A percentile compares a stretch with the other conserved stretches of the same genome.
Evolutionary conservation across 176 grass and related monocot genomes (phyloP).

Genomic region (Ananas comosus): DNA sequence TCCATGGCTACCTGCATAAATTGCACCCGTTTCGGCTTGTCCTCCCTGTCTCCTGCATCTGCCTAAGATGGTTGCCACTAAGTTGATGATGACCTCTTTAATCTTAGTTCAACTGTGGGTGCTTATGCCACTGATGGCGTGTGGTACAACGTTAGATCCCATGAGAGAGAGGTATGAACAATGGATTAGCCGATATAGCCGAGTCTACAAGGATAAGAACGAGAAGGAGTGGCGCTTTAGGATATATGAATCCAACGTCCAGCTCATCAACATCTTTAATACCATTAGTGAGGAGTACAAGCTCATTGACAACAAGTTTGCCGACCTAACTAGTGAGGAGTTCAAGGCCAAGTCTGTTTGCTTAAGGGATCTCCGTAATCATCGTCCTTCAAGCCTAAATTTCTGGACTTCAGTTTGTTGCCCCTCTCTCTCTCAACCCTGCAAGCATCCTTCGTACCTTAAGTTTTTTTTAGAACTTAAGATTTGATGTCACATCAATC

Average conservation of each 20-base stretch:
- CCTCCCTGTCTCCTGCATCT: no score
- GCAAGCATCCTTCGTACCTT: no score
- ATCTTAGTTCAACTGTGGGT: not conserved
- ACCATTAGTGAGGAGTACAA: conserved; percentile 21
- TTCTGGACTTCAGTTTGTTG: no score
- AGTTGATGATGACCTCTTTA: not conserved
- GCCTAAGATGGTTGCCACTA: conserved; percentile 3
- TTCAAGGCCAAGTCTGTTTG: conserved; percentile 7
- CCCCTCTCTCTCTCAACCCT: no score
- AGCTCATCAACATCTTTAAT: conserved; percentile 23
- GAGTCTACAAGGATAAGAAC: conserved; percentile 15
- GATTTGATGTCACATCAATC: no score
- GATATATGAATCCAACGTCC: conserved; percentile 22
- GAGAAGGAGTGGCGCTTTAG: conserved; percentile 18
- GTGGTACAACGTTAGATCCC: conserved; percentile 2
- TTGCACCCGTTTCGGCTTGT: no score
- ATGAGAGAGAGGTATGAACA: conserved; percentile 22
- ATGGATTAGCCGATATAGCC: conserved; percentile 13
- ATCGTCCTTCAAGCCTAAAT: not conserved
- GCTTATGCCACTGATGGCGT: conserved; percentile 4
- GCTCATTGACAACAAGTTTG: conserved; percentile 26
- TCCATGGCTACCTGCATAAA: no score
- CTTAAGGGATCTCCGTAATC: not conserved
- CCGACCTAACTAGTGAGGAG: conserved; percentile 17
- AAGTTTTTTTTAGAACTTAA: no score